A percentile compares a stretch with the other conserved stretches of the same genome.
These are phyloP conservation scores for Beauveria scarabaeidicola DNA, from an alignment of 2,329 filamentous ascomycete genomes.

Conservation along the genomic window DNA sequence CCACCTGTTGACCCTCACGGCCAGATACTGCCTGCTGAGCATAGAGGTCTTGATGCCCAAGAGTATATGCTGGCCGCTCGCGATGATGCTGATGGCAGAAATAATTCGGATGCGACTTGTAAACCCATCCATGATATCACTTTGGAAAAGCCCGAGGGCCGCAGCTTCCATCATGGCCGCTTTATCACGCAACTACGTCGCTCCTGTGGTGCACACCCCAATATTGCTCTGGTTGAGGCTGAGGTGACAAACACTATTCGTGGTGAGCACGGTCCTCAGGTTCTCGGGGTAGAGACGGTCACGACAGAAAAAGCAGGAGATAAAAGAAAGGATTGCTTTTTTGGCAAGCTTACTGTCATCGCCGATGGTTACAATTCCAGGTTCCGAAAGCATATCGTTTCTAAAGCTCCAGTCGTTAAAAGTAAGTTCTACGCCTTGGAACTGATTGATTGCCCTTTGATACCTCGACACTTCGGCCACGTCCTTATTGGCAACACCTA, in stretches of 20 bases:
- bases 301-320: background rate
- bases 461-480: background rate
- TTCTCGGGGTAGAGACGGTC: background rate
- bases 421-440: background rate
- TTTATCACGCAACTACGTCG: background rate
- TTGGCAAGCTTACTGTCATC: background rate
- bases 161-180: background rate
- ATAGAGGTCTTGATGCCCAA: no score
- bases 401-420: no score
- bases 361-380: background rate
- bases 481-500: background rate
- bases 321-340: background rate
- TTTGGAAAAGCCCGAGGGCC: background rate
- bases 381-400: no score
- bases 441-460: background rate
- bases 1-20: background rate
- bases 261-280: background rate
- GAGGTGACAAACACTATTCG: background rate
- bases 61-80: no score
- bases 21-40: no score
- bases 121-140: no score
- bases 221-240: background rate
- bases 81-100: no score
- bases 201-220: background rate
- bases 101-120: no score